Evolutionary conservation across 1,139 yeast species (phyloP).

Genomic region (Komagataea norvegica): DNA sequence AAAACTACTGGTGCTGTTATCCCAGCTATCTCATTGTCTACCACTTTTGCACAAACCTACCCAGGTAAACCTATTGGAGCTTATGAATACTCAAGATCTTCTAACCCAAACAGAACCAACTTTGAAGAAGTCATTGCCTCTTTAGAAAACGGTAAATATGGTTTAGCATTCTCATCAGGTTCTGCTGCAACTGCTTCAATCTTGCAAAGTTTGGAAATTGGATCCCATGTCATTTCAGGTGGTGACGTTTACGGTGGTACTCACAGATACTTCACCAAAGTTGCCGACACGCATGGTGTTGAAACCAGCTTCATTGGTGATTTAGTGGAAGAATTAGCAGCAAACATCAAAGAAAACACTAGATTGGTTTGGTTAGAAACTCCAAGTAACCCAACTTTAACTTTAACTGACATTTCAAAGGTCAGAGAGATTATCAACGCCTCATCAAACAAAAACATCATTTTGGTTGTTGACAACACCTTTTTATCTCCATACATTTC

Average conservation of each 20-base stretch:
- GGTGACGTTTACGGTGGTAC: slow-evolving; percentile 95
- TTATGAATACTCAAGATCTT: slow-evolving; percentile 83
- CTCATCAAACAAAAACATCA: slow-evolving; percentile 40
- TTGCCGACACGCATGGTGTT: slow-evolving; percentile 77
- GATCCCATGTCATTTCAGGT: slow-evolving; percentile 72
- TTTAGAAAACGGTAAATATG: slow-evolving; percentile 72
- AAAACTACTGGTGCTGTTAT: slow-evolving; percentile 81
- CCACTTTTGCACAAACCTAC: slow-evolving; percentile 77
- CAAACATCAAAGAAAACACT: slow-evolving; percentile 56
- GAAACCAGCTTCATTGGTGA: slow-evolving; percentile 63
- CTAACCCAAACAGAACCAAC: slow-evolving; percentile 84
- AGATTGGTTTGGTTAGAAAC: slow-evolving; percentile 84
- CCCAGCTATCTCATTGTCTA: slow-evolving; percentile 77
- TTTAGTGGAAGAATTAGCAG: slow-evolving; percentile 54
- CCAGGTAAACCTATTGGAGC: slow-evolving; percentile 76
- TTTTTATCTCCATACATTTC: slow-evolving; percentile 91
- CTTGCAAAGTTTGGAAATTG: slow-evolving; percentile 67
- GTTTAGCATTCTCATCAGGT: slow-evolving; percentile 80
- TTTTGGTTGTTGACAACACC: slow-evolving; percentile 86
- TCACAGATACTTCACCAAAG: slow-evolving; percentile 85
- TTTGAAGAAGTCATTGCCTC: slow-evolving; percentile 80
- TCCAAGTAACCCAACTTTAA: slow-evolving; percentile 83
- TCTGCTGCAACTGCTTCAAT: slow-evolving; percentile 82
- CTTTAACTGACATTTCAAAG: slow-evolving; percentile 64
- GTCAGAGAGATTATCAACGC: slow-evolving; percentile 53